These are phyloP conservation scores for Rhododendron williamsianum DNA, from an alignment of 148 eudicot species.

Conservation along the genomic window DNA sequence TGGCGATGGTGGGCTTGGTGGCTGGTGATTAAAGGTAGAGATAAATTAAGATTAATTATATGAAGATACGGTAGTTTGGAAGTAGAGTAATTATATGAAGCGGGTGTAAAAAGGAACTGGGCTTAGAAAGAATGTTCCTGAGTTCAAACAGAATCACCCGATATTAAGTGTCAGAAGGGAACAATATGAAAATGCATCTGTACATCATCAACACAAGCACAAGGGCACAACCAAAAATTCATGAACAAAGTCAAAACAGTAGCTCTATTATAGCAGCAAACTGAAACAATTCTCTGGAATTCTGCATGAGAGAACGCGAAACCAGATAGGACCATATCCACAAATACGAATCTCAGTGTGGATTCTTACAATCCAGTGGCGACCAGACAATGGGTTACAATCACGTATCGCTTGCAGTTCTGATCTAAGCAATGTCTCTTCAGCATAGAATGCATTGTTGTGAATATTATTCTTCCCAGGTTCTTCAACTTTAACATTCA, in stretches of 20 bases:
- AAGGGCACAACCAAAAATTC: neutral
- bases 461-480: constrained; percentile 89
- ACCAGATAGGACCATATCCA: neutral
- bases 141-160: neutral
- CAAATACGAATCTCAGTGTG: neutral
- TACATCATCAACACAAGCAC: neutral
- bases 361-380: constrained; percentile 95
- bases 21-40: neutral
- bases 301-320: neutral
- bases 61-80: neutral
- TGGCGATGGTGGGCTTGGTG: neutral
- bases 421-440: constrained; percentile 75
- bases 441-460: constrained; percentile 90
- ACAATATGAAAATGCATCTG: neutral
- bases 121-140: neutral
- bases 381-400: constrained; percentile 83
- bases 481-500: constrained; percentile 84
- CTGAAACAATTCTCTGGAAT: neutral
- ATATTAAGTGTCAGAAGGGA: neutral
- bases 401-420: constrained; percentile 92
- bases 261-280: neutral
- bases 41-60: neutral
- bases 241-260: neutral
- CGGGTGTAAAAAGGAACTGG: neutral
- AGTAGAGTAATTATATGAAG: neutral